Conservation (phyloP, 202 grass and related monocot genomes). For the Schoenoplectus tabernaemontani region DNA sequence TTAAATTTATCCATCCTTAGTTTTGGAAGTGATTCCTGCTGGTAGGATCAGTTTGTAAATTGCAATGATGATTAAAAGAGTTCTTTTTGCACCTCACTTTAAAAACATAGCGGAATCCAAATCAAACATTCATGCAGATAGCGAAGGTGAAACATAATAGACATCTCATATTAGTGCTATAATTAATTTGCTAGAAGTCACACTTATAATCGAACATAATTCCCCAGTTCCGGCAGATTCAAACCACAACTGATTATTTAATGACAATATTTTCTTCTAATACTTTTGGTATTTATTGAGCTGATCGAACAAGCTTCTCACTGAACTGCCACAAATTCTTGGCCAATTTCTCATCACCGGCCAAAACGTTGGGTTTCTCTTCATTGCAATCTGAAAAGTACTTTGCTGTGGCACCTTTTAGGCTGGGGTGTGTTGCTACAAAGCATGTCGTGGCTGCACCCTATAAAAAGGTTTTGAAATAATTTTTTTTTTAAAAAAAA, state of each 20-base stretch:
- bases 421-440: conserved; percentile 47
- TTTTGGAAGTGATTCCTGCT: background rate
- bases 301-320: conserved; percentile 54
- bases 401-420: conserved; percentile 59
- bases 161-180: background rate
- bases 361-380: conserved; percentile 39
- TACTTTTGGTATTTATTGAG: conserved; percentile 28
- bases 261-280: background rate
- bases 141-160: no score
- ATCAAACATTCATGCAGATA: background rate
- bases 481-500: no score
- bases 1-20: background rate
- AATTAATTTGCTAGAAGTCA: no score
- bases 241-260: background rate
- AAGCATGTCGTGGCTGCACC: conserved; percentile 86
- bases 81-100: background rate
- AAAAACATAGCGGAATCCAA: background rate
- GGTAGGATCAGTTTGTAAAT: background rate
- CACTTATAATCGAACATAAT: background rate
- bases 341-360: conserved; percentile 27
- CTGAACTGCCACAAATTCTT: conserved; percentile 71
- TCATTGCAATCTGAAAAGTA: conserved; percentile 90
- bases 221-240: background rate
- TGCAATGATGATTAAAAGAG: no score
- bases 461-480: conserved; percentile 41